Evolutionary conservation across 2,329 filamentous ascomycete genomes (phyloP), one percentile per base, ranked within the genome.

Genomic region (Diaporthe humulicola): DNA sequence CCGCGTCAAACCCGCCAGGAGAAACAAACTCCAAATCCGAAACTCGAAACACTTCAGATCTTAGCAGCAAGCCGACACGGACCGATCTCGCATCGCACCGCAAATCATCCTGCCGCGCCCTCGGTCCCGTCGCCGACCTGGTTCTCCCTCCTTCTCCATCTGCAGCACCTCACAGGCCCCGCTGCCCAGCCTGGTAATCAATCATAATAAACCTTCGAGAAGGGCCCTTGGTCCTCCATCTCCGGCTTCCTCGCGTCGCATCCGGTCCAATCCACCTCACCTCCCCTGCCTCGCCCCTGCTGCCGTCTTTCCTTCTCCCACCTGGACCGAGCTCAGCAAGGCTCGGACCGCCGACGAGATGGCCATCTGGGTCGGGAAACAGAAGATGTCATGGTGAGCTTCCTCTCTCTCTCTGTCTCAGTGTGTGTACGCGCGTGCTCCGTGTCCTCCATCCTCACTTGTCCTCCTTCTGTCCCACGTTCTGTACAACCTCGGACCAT

Each of bases 281-380:
- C 33, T 54, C 30, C 19, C 28, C 52, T 66, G 14, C 7, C 19
- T 50, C n/a, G 28, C 12, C 40, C 33, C 22, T n/a, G 14, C 30
- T 19, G 33, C 33, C 40, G 30, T 28, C 30, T 19, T 8, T 28
- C 6, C 19, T 17, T 19, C 38, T 60, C 40, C 52, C 40, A 54
- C 36, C 61, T 72, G 36, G 60, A 73, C 74, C 74, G 71, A 71
- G 74, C 74, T 58, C 64, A 38, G 61, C 38, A 28, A 70, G 70
- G 70, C 74, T 70, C 57, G 56, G 36, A 74, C 38, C 45, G 45
- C 19, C 61, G 56, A 40, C 67, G 57, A 64, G 45, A 76, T 76
- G 75, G 75, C 75, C 22, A 76, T 76, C 67, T 76, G 75, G 75
- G 75, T 76, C 48, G 75, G 75, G 58, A 76, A 76, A 50, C 75